Evolutionary conservation across 495 filamentous ascomycete species (phyloP), one percentile per base, ranked within the genome.

Genomic region (Hypoxylon perforatum): DNA sequence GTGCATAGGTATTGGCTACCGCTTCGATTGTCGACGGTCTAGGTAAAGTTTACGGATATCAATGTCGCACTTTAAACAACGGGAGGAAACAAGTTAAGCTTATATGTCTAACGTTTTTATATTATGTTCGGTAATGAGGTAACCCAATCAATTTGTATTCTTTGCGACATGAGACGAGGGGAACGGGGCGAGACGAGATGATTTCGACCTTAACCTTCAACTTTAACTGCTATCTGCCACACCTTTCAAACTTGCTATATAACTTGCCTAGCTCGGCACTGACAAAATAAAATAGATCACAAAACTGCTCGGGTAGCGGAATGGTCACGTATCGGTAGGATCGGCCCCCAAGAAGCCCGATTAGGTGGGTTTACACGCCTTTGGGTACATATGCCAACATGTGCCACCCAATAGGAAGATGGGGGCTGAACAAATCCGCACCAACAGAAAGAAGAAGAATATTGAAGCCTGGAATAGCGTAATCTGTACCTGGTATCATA

Each of bases 401-500:
- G 21, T 28, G 22, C 15, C 19, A n/a, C 9, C 61, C 61, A 63
- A 63, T 57, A 45, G 52, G 44, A 51, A 50, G 25, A 14, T 0
- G 9, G 44, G 61, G 45, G 23, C 22, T 52, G 38, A 8, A 22
- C 30, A 36, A 28, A 3, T 55, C 58, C 58, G 58, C 47, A 58
- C 53, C 58, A 62, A 62, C 57, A 47, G 47, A 52, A 45, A 22
- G 36, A 21, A 57, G 57, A 67, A 52, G 47, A 67, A 58, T 58
- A 54, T 44, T 15, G 59, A 61, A 60, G 60, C 55, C 65, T 69
- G 54, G 55, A 61, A 33, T 33, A 33, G 30, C 7, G 30, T 33
- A 33, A 9, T 33, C 2, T 33, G 25, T 28, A 3, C 3, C 25
- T 28, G n/a, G n/a, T 28, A 28, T 3, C 30, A 33, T 33, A 33